Evolutionary conservation across 192 early-diverging fungal genomes (phyloP).

Genomic region (Jimgerdemannia flammicorona): DNA sequence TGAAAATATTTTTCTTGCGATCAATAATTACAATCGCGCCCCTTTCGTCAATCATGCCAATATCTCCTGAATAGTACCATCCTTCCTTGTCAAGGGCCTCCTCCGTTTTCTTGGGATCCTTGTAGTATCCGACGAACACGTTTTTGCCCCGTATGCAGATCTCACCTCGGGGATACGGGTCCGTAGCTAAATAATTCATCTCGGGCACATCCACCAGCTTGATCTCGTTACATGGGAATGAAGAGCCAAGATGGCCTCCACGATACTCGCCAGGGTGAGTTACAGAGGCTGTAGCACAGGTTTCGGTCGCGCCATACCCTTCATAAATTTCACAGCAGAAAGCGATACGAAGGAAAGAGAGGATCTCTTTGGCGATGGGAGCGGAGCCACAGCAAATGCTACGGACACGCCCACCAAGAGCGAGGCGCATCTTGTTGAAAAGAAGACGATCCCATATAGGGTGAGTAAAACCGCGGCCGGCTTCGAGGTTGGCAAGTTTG

Average conservation of each 20-base stretch:
- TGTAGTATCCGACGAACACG: constrained; percentile 76
- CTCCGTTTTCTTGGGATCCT: constrained; percentile 68
- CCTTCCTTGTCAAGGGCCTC: constrained; percentile 80
- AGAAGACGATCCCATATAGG: constrained; percentile 87
- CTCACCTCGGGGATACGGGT: constrained; percentile 88
- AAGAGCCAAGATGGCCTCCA: constrained; percentile 76
- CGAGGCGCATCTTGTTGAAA: constrained; percentile 69
- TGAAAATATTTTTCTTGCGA: constrained; percentile 82
- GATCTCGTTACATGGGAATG: constrained; percentile 66
- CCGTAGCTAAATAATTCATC: constrained; percentile 76
- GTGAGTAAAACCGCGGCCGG: constrained; percentile 63
- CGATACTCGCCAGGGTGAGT: constrained; percentile 56
- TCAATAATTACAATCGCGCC: constrained; percentile 79
- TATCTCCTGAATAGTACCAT: constrained; percentile 85
- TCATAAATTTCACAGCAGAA: constrained; percentile 77
- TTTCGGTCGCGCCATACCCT: constrained; percentile 90
- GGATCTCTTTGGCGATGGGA: constrained; percentile 76
- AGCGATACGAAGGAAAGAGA: constrained; percentile 78
- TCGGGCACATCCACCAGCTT: constrained; percentile 90
- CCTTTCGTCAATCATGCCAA: constrained; percentile 64
- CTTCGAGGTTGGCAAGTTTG: constrained; percentile 59
- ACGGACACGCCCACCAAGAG: constrained; percentile 81
- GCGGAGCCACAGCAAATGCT: constrained; percentile 83
- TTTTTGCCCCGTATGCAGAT: constrained; percentile 78
- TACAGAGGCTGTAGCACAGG: constrained; percentile 49